A percentile compares a stretch with the other conserved stretches of the same genome.
Conservation (phyloP, 2,329 filamentous ascomycete species). For the Ceratocystis alfenasii region DNA sequence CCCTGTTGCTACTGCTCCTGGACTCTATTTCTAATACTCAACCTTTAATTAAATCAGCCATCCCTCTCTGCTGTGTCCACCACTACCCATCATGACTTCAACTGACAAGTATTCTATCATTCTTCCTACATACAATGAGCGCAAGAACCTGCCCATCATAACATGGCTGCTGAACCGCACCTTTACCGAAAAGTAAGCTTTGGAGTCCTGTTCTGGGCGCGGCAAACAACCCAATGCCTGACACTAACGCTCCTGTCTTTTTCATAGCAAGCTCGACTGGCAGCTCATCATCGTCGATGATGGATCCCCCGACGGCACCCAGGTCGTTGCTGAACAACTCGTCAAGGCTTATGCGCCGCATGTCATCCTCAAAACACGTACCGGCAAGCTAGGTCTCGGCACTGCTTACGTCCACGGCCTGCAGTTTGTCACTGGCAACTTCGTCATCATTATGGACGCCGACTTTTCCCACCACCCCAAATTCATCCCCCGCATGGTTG, state of each 20-base stretch:
- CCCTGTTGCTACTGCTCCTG: neutral
- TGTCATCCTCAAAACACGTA: constrained; percentile 73
- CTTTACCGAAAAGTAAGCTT: constrained; percentile 69
- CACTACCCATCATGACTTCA: constrained; percentile 35
- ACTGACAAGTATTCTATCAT: constrained; percentile 88
- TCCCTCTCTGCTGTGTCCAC: neutral
- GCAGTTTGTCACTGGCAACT: constrained; percentile 82
- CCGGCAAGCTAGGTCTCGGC: constrained; percentile 92
- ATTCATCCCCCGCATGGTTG: constrained; percentile 93
- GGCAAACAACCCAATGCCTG: neutral
- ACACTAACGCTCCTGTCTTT: neutral
- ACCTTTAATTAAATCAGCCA: neutral
- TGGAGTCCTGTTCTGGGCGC: neutral
- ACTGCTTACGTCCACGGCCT: constrained; percentile 94
- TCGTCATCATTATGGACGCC: constrained; percentile 99
- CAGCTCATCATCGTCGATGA: constrained; percentile 98
- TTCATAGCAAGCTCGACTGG: constrained; percentile 73
- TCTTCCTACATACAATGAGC: constrained; percentile 97
- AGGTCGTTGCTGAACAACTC: constrained; percentile 80
- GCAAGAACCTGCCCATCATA: constrained; percentile 90
- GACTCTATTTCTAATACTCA: neutral
- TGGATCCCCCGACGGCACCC: constrained; percentile 89
- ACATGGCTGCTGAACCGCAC: constrained; percentile 86
- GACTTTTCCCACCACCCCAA: constrained; percentile 99
- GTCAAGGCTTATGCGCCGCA: constrained; percentile 70